Evolutionary conservation across 805 yeast genomes (phyloP).

Genomic region (Wilhelminamyces savonicus): DNA sequence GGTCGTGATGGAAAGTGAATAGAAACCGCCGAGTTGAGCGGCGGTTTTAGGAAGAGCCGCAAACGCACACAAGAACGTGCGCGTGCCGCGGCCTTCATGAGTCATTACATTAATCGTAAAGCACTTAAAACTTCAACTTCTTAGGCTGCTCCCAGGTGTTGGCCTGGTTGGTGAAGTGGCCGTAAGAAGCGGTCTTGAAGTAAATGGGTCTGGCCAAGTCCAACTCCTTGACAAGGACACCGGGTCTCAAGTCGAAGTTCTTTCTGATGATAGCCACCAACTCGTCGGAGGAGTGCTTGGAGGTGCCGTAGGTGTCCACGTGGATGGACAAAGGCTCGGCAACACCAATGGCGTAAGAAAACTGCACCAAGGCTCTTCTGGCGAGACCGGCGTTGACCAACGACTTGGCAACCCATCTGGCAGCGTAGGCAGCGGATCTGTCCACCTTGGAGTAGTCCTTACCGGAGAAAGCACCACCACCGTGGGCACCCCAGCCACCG

Average conservation of each 20-base stretch:
- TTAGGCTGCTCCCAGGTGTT: constrained; percentile 99
- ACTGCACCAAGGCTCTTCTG: constrained; percentile 95
- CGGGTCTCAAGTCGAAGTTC: constrained; percentile 99
- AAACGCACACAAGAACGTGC: no score
- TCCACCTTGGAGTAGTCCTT: constrained; percentile 99
- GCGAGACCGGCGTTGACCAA: constrained; percentile 92
- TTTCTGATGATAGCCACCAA: constrained; percentile 85
- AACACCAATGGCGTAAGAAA: constrained; percentile 99
- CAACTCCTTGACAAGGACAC: constrained; percentile 94
- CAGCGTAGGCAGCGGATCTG: constrained; percentile 99
- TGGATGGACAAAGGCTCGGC: constrained; percentile 98
- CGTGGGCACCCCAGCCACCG: constrained; percentile 99
- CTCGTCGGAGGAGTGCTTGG: constrained; percentile 81
- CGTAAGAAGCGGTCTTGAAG: constrained; percentile 98
- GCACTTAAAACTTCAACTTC: constrained; percentile 53
- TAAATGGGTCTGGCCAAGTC: constrained; percentile 99
- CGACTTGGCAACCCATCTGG: constrained; percentile 99
- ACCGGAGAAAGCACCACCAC: constrained; percentile 99
- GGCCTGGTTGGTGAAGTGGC: constrained; percentile 99
- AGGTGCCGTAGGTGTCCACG: constrained; percentile 98
- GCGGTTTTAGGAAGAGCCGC: constrained; percentile 20
- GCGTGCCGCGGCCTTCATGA: no score
- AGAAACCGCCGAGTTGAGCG: constrained; percentile 43
- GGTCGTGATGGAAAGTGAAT: constrained; percentile 8
- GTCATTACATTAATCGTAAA: constrained; percentile 40